These are phyloP conservation scores for Candida fluviatilis DNA, from an alignment of 805 yeast species.

Conservation along the genomic window DNA sequence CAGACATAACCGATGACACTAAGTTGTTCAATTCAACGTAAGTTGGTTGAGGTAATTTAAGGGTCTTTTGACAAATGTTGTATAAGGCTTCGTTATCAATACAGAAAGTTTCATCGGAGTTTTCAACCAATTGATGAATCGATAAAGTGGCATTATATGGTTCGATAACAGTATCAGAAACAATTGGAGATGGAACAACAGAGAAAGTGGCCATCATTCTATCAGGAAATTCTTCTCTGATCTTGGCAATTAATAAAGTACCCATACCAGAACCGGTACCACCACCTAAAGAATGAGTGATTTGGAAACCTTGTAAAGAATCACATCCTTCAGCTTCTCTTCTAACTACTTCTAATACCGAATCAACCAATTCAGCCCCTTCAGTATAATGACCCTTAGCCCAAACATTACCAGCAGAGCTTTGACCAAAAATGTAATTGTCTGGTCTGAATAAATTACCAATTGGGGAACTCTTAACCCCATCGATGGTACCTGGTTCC, in stretches of 20 bases:
- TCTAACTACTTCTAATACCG: constrained; percentile 84
- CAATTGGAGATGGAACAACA: constrained; percentile 88
- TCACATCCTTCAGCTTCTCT: constrained; percentile 94
- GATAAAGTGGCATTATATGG: constrained; percentile 93
- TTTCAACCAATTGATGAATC: constrained; percentile 85
- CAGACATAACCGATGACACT: constrained; percentile 90
- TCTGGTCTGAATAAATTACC: constrained; percentile 92
- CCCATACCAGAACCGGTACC: constrained; percentile 99
- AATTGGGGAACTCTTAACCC: constrained; percentile 72
- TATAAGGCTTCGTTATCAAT: constrained; percentile 92
- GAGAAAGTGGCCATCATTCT: constrained; percentile 96
- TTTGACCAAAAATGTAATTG: constrained; percentile 82
- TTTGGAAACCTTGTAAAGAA: constrained; percentile 92
- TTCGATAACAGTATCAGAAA: constrained; percentile 90
- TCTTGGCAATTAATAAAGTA: constrained; percentile 76
- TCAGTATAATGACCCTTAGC: constrained; percentile 97
- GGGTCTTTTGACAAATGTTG: constrained; percentile 82
- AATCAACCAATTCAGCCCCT: constrained; percentile 90
- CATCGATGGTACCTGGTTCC: constrained; percentile 92
- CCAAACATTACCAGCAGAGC: constrained; percentile 95
- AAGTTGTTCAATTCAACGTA: constrained; percentile 76
- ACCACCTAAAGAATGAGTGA: constrained; percentile 56
- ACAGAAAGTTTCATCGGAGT: constrained; percentile 91
- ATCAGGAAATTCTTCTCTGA: constrained; percentile 91
- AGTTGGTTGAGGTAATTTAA: constrained; percentile 75